A percentile compares a stretch with the other conserved stretches of the same genome.
Evolutionary conservation across 108 stramenopile genomes (phyloP).

Genomic region (Chaetoceros muelleri): DNA sequence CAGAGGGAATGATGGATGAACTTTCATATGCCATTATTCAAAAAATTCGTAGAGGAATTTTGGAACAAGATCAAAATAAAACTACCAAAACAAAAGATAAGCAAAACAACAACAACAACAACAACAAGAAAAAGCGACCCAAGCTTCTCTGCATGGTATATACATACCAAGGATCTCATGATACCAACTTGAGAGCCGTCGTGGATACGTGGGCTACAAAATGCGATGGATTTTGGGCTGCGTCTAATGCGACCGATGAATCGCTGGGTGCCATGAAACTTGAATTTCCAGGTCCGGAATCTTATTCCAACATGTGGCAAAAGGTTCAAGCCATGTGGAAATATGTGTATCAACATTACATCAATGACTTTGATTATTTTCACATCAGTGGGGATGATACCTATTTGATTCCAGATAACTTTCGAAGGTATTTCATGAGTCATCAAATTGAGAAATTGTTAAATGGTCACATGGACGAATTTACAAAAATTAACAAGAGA

Average conservation of each 20-base stretch:
- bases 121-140: too few relatives aligned
- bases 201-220: slow-evolving; percentile 32
- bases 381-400: slow-evolving; percentile 70
- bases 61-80: too few relatives aligned
- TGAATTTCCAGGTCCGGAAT: slow-evolving; percentile 50
- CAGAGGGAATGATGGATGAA: too few relatives aligned
- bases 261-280: slow-evolving; percentile 39
- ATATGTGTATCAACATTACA: slow-evolving; percentile 52
- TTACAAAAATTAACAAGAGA: too few relatives aligned
- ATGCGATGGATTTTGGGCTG: slow-evolving; percentile 83
- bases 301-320: slow-evolving; percentile 87
- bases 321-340: slow-evolving; percentile 68
- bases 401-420: slow-evolving; percentile 12
- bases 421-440: slow-evolving; percentile 19
- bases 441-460: slow-evolving; percentile 29
- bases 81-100: too few relatives aligned
- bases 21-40: too few relatives aligned
- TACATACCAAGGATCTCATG: too few relatives aligned
- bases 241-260: slow-evolving; percentile 44
- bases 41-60: too few relatives aligned
- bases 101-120: too few relatives aligned
- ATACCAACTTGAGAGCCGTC: too few relatives aligned
- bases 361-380: slow-evolving; percentile 73
- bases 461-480: too few relatives aligned
- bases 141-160: too few relatives aligned